Base-by-base conservation (phyloP, 2,329 filamentous ascomycete genomes). In the Cordyceps farinosa region DNA sequence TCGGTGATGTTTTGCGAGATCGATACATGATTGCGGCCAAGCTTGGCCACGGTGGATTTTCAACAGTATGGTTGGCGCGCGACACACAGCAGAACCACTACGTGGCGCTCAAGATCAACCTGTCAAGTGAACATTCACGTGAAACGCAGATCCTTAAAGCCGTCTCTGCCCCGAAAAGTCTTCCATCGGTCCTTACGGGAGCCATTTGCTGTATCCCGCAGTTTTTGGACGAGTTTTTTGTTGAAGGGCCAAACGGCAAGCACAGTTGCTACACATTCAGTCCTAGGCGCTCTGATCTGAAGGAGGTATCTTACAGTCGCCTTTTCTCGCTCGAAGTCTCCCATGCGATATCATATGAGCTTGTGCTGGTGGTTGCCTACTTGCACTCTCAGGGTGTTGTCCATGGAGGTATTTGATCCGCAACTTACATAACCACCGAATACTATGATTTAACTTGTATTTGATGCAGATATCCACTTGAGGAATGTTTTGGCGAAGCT, bases 71-170 rank as follows among this genome's bases (percentile, higher is more conserved):
- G 73, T 71, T 77, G 27, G 73, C 74, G n/a, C 65, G 61, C 1
- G 74, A 76, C 44, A 29, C 70, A 15, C 56, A 45, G 36, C 34
- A 30, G 6, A 59, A 61, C 1, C 66, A 48, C 62, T 75, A 74
- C 65, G 72, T 75, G 17, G 74, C 74, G 7, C 53, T 76, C n/a
- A 77, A 77, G 65, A 67, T 72, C 15, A 69, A 70, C 59, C 72
- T 67, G 0, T 70, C 73, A 9, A 68, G 75, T 47, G 52, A 66
- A 1, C 56, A 64, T 51, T 53, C 52, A 5, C 48, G 50, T 3
- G 73, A 75, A 38, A 42, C 64, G 5, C 65, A 71, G 30, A 59
- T 70, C 29, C 69, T 77, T 36, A 51, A 34, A 51, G 10, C 30
- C 9, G 13, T 30, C 29, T 48, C 27, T 10, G 3, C 3, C 10